phyloP scores from a whole-genome alignment of 805 yeast genomes.

The Metschnikowia lunata region DNA sequence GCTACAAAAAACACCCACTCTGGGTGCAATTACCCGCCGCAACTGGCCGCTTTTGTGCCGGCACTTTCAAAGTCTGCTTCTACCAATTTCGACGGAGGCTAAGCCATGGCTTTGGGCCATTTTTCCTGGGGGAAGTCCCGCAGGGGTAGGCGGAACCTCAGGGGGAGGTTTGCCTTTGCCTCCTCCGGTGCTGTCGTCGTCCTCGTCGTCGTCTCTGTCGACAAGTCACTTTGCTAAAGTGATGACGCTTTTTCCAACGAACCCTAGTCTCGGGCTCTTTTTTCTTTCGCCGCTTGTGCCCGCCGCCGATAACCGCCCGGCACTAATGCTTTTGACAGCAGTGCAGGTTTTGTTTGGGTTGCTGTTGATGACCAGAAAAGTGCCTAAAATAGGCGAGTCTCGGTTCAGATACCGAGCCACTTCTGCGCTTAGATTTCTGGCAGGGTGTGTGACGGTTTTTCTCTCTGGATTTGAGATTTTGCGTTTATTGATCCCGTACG shows the following conservation, averaged over 20 bases:
- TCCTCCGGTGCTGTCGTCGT: neutral
- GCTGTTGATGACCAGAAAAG: conserved; percentile 11
- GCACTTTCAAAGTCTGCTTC: no score
- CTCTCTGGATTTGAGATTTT: conserved; percentile 54
- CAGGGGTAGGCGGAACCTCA: neutral
- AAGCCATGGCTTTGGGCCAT: conserved; percentile 2
- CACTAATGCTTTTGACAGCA: conserved; percentile 49
- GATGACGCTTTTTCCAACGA: conserved; percentile 13
- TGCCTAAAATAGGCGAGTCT: conserved; percentile 13
- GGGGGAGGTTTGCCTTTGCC: neutral
- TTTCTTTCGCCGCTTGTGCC: conserved; percentile 74
- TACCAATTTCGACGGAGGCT: neutral
- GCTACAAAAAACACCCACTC: no score
- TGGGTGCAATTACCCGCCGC: no score
- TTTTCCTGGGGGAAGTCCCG: neutral
- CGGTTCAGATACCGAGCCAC: conserved; percentile 6
- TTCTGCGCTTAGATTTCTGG: conserved; percentile 7
- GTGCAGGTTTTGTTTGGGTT: conserved; percentile 52
- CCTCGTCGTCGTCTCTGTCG: conserved; percentile 2
- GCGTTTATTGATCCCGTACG: conserved; percentile 44
- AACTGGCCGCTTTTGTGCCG: no score
- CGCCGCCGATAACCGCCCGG: conserved; percentile 58
- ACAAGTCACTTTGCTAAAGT: neutral
- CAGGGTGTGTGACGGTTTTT: conserved; percentile 38
- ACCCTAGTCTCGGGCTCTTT: conserved; percentile 56